These are phyloP conservation scores for Globisporangium iwayamae DNA, from an alignment of 352 stramenopile species.

Conservation along the genomic window DNA sequence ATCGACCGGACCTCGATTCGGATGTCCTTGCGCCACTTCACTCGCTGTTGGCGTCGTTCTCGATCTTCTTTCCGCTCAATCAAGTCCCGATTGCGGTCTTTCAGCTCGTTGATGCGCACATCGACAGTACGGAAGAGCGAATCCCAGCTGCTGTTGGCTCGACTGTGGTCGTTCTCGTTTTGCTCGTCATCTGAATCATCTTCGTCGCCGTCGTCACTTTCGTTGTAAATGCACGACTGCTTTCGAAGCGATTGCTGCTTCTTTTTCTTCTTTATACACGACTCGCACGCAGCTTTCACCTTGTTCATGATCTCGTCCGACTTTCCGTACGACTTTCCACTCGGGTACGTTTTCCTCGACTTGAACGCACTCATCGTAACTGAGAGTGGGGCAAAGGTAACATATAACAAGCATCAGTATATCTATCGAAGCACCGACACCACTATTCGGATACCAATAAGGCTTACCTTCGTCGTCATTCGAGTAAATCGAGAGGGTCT, in stretches of 20 bases:
- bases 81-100: conserved; percentile 36
- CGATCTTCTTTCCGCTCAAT: conserved; percentile 57
- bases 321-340: conserved; percentile 19
- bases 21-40: conserved; percentile 22
- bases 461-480: conserved; percentile 8
- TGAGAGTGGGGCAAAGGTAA: not conserved
- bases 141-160: conserved; percentile 2
- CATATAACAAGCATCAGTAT: not conserved
- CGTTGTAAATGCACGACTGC: not conserved
- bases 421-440: not conserved
- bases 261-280: conserved; percentile 13
- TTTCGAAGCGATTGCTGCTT: not conserved
- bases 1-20: conserved; percentile 19
- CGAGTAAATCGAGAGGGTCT: conserved; percentile 13
- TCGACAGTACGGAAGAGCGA: conserved; percentile 35
- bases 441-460: not conserved
- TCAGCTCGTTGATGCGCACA: conserved; percentile 34
- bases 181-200: conserved; percentile 17
- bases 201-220: conserved; percentile 20
- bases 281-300: conserved; percentile 14
- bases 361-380: conserved; percentile 9
- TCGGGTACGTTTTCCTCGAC: conserved; percentile 8
- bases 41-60: conserved; percentile 23
- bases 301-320: conserved; percentile 18
- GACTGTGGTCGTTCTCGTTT: not conserved